A percentile compares a stretch with the other conserved stretches of the same genome.
phyloP scores from a whole-genome alignment of 805 yeast genomes.

The Candida corydali region DNA sequence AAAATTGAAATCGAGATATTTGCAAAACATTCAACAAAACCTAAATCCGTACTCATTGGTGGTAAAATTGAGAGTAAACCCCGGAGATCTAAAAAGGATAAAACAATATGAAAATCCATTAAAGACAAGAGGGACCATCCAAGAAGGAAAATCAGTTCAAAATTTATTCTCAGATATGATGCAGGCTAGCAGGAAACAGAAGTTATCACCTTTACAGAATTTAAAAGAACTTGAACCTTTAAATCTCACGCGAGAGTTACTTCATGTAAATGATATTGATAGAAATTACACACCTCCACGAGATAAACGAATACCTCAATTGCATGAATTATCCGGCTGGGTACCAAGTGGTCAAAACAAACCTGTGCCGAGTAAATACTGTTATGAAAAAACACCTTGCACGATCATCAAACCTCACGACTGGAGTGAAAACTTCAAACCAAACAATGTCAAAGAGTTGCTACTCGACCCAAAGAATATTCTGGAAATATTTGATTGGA shows the following conservation, averaged over 20 bases:
- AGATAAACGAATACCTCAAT: background rate
- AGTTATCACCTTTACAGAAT: constrained; percentile 27
- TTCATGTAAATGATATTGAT: constrained; percentile 27
- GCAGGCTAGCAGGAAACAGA: constrained; percentile 24
- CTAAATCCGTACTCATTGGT: constrained; percentile 1
- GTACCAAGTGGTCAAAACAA: background rate
- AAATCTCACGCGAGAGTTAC: constrained; percentile 18
- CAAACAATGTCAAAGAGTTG: constrained; percentile 29
- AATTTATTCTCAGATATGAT: constrained; percentile 39
- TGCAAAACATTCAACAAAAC: constrained; percentile 3
- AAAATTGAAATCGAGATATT: background rate
- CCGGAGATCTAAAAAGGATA: constrained; percentile 21
- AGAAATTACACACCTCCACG: constrained; percentile 2
- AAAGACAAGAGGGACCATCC: constrained; percentile 20
- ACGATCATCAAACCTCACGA: constrained; percentile 4
- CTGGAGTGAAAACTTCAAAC: constrained; percentile 48
- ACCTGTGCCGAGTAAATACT: background rate
- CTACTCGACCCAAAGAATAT: constrained; percentile 25
- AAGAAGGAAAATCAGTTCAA: constrained; percentile 9
- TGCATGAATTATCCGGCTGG: background rate
- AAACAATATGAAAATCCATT: constrained; percentile 26
- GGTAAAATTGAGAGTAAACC: constrained; percentile 22
- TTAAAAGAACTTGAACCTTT: constrained; percentile 32
- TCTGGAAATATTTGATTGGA: constrained; percentile 33
- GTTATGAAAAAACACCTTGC: background rate